phyloP scores from a whole-genome alignment of 2,329 filamentous ascomycete genomes.

The Fusarium veterinarium region DNA sequence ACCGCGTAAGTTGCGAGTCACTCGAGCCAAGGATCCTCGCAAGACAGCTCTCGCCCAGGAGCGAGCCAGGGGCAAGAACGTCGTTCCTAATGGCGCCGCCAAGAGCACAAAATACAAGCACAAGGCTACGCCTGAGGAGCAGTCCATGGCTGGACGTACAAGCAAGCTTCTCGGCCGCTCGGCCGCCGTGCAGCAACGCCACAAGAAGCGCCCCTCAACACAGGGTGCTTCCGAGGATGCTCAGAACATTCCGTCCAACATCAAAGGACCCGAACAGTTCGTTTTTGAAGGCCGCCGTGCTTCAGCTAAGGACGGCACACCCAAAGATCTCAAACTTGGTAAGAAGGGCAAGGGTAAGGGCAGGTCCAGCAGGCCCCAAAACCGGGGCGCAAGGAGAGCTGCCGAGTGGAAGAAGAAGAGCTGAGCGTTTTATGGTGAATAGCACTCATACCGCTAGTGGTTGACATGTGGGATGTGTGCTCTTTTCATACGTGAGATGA shows the following conservation, averaged over 20 bases:
- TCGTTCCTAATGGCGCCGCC: slow-evolving; percentile 52
- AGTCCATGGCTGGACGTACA: slow-evolving; percentile 78
- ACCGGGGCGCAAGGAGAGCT: slow-evolving; percentile 54
- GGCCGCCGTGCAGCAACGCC: slow-evolving; percentile 64
- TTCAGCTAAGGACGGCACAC: slow-evolving; percentile 72
- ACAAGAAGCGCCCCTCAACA: slow-evolving; percentile 39
- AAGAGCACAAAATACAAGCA: slow-evolving; percentile 70
- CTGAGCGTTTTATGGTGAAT: slow-evolving; percentile 17
- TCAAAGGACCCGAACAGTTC: slow-evolving; percentile 74
- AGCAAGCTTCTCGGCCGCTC: slow-evolving; percentile 79
- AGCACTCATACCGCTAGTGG: neutral
- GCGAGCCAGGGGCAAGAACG: slow-evolving; percentile 47
- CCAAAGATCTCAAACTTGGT: slow-evolving; percentile 70
- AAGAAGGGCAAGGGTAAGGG: slow-evolving; percentile 66
- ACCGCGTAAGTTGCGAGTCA: slow-evolving; percentile 87
- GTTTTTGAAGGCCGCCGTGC: slow-evolving; percentile 87
- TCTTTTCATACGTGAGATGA: slow-evolving; percentile 5
- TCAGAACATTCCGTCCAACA: slow-evolving; percentile 13
- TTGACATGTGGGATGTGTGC: slow-evolving; percentile 12
- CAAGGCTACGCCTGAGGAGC: slow-evolving; percentile 76
- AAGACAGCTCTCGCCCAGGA: slow-evolving; percentile 65
- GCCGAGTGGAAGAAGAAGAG: slow-evolving; percentile 60
- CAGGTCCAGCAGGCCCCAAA: slow-evolving; percentile 51
- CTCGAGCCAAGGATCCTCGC: slow-evolving; percentile 81
- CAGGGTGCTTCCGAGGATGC: slow-evolving; percentile 38